Evolutionary conservation across 306 rosid genomes (phyloP), one percentile per base, ranked within the genome.

Genomic region (Sesbania bispinosa): DNA sequence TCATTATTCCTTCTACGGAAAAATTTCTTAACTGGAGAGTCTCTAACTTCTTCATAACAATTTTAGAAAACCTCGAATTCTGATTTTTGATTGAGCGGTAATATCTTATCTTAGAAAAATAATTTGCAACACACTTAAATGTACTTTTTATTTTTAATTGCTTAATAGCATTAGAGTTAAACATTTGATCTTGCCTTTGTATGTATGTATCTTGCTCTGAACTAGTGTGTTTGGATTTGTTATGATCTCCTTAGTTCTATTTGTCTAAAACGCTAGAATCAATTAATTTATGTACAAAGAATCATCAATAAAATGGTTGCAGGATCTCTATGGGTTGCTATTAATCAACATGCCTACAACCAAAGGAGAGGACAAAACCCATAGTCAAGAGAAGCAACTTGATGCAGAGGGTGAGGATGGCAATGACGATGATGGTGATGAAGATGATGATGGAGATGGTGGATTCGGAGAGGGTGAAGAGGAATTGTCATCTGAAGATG

Each of bases 401-500:
- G 97, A 88, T 61, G 93, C 89, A 0, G 92, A 80, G 71, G 94
- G 83, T 38, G 92, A 85, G 8, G 92, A 70, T 11, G 89, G 76
- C 47, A 76, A 87, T 2, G 91, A 84, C 0, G 87, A 88, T 15
- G 90, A 84, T 5, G 93, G 83, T 3, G 88, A 78, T 0, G 94
- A 79, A 0, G 96, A 83, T 1, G 92, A 83, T 4, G 92, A 83
- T 0, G 88, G 80, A 1, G 87, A 88, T 26, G 91, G 88, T n/a
- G 87, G 83, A 18, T 81, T 76, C 52, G 95, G 83, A 27, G 96
- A 89, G 64, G 96, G 90, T 0, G 92, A 88, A 76, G 97, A 88
- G 81, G 95, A 88, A 36, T 71, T 86, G 82, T 88, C 97, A 6
- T 91, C 97, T 29, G 96, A 88, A 81, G 96, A 83, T 71, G 96